Base-by-base conservation (phyloP, 2,329 filamentous ascomycete species). In the Colletotrichum spaethianum region DNA sequence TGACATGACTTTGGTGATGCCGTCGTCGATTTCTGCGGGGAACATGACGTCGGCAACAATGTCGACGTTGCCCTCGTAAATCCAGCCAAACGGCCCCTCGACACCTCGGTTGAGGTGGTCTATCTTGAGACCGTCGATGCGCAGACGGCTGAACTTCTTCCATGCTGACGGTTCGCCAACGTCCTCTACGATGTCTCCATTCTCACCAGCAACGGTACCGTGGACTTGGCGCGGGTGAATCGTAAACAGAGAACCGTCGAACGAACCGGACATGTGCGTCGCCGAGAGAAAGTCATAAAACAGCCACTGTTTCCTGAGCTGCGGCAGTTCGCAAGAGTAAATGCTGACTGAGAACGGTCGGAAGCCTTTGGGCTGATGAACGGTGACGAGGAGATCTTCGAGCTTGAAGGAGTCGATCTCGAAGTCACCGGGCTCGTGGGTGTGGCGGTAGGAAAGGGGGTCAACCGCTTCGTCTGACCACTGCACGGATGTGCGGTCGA, bases 211-310 rank as follows among this genome's bases (percentile, higher is more conserved):
- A 0, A 92, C 91, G 65, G 93, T 91, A 52, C 94, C 92, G 79
- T 98, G 95, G 6, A 94, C 92, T 82, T 98, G 96, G 23, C 95
- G 91, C 5, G 96, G 96, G 80, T 99, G 96, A 57, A 99, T 98
- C 0, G 95, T 98, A 81, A 99, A 99, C 3, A 99, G 87, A 0
- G 96, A 98, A 67, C 96, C 94, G 79, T 99, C 96, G 76, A 94
- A 98, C 0, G 95, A 96, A 1, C 96, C 96, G 16, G 94, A 98
- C 90, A 98, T 97, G 81, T 96, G 96, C 79, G 94, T 98, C 23
- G 96, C 96, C 0, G 94, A 96, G 36, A 99, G 84, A 76, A 99
- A 97, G 81, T 99, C 96, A 84, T 99, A 99, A 81, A 98, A 98
- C 0, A 99, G 87, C 93, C 95, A 99, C 78, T 97, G 96, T 79